phyloP scores from a whole-genome alignment of 129 eudicot species.

The Deinandra increscens region DNA sequence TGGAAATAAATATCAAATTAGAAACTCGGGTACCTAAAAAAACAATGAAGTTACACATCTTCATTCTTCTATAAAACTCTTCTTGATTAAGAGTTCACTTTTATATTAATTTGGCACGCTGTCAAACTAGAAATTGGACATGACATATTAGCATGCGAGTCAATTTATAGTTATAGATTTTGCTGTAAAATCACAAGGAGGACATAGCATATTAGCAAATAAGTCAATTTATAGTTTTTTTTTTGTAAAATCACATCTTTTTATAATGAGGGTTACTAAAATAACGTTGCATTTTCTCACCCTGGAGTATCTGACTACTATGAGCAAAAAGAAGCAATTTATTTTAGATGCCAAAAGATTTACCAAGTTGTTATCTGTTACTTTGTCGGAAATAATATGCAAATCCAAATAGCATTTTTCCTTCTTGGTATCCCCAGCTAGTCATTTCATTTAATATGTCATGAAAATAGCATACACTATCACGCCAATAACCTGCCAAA shows the following conservation, averaged over 20 bases:
- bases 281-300: not conserved
- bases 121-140: too few species aligned
- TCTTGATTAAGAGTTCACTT: too few species aligned
- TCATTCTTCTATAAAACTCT: too few species aligned
- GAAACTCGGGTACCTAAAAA: too few species aligned
- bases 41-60: too few species aligned
- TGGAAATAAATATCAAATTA: too few species aligned
- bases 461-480: constrained; percentile 83
- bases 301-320: not conserved
- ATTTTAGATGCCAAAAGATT: constrained; percentile 1
- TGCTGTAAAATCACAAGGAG: not conserved
- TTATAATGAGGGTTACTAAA: not conserved
- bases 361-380: constrained; percentile 57
- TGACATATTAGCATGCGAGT: too few species aligned
- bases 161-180: too few species aligned
- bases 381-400: constrained; percentile 99
- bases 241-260: not conserved
- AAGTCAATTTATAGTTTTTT: not conserved
- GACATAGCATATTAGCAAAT: constrained; percentile 7
- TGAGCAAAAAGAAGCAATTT: not conserved
- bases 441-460: constrained; percentile 87
- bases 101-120: too few species aligned
- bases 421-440: constrained; percentile 96
- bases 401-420: constrained; percentile 92
- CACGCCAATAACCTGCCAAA: constrained; percentile 65